Percentiles rank a stretch among this genome's conserved stretches.
These are phyloP conservation scores for Haematococcus lacustris DNA, from an alignment of 139 green algal species.

Conservation along the genomic window DNA sequence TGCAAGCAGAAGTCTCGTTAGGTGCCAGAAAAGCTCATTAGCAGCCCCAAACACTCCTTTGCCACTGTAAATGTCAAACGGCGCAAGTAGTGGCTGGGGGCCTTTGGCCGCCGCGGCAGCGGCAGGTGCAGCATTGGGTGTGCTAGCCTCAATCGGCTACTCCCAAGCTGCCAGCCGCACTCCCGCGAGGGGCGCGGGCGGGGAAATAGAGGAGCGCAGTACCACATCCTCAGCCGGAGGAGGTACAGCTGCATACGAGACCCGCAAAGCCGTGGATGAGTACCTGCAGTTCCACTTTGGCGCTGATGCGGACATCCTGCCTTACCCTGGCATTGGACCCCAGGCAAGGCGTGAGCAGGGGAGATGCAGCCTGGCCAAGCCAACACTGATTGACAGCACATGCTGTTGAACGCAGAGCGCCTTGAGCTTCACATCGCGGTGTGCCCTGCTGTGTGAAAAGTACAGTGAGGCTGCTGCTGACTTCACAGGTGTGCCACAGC, in stretches of 20 bases:
- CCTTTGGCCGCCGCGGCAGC: too few species aligned
- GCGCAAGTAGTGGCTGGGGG: too few species aligned
- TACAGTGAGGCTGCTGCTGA: slow-evolving; percentile 24
- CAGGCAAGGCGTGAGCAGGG: slow-evolving; percentile 7
- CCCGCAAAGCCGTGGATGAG: slow-evolving; percentile 43
- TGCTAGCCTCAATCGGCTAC: too few species aligned
- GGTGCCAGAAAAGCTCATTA: too few species aligned
- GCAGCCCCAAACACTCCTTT: too few species aligned
- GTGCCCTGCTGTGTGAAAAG: slow-evolving; percentile 31
- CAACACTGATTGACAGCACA: too few species aligned
- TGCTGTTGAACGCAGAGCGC: slow-evolving; percentile 26
- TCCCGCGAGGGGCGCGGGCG: too few species aligned
- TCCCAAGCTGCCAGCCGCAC: too few species aligned
- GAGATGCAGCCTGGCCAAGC: not conserved
- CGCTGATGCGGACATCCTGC: slow-evolving; percentile 31
- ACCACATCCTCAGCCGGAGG: slow-evolving; percentile 34
- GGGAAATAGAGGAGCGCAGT: slow-evolving; percentile 12
- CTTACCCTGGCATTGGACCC: slow-evolving; percentile 21
- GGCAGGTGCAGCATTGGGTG: too few species aligned
- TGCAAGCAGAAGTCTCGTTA: too few species aligned
- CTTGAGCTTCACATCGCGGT: slow-evolving; percentile 31
- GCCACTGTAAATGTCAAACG: too few species aligned
- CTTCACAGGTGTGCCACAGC: slow-evolving; percentile 27
- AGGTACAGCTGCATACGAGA: slow-evolving; percentile 40
- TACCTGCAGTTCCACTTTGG: slow-evolving; percentile 55